Percentiles rank a stretch among this genome's conserved stretches.
Evolutionary conservation across 805 yeast genomes (phyloP).

Genomic region (Metschnikowia bowlesiae): DNA sequence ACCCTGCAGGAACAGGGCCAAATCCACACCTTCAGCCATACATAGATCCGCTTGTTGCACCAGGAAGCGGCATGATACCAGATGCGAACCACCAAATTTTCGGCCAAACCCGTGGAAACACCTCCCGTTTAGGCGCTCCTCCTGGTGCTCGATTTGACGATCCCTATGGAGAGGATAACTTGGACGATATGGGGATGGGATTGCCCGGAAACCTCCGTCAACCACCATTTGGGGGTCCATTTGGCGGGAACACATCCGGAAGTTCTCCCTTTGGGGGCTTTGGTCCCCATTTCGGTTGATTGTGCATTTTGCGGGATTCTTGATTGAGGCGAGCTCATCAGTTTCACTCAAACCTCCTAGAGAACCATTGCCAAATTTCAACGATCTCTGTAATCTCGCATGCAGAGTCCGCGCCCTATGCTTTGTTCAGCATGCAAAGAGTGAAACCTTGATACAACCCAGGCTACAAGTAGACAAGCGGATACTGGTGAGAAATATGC

Average conservation of each 20-base stretch:
- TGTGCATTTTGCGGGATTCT: too few species aligned
- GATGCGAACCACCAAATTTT: conserved; percentile 50
- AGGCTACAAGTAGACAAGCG: too few species aligned
- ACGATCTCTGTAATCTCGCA: too few species aligned
- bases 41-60: conserved; percentile 36
- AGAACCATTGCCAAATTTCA: too few species aligned
- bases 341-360: too few species aligned
- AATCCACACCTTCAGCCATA: conserved; percentile 42
- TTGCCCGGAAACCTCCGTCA: conserved; percentile 28
- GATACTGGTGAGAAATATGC: too few species aligned
- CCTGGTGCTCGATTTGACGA: conserved; percentile 52
- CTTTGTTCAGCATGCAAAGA: too few species aligned
- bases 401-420: too few species aligned
- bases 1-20: conserved; percentile 41
- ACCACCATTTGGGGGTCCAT: conserved; percentile 2
- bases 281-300: background rate
- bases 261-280: conserved; percentile 2
- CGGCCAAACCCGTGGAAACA: conserved; percentile 21
- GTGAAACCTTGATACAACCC: too few species aligned
- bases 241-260: background rate
- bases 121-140: conserved; percentile 33
- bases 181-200: conserved; percentile 43
- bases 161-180: conserved; percentile 43
- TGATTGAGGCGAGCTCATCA: too few species aligned
- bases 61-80: conserved; percentile 47